phyloP scores from a whole-genome alignment of 257 asterid genomes.

The Anisodus tanguticus region DNA sequence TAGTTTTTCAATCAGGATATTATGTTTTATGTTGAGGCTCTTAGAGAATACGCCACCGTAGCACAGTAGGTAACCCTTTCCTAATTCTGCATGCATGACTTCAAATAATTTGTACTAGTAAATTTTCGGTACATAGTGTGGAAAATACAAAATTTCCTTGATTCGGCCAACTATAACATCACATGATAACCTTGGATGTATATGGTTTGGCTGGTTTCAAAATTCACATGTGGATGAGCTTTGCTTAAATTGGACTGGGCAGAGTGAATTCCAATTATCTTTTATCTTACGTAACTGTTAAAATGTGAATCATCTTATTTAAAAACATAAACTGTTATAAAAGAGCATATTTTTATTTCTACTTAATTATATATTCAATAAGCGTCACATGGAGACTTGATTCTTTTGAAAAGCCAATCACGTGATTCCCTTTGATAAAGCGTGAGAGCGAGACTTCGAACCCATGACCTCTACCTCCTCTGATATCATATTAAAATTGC shows the following conservation, averaged over 20 bases:
- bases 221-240: not conserved
- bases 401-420: no score
- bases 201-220: not conserved
- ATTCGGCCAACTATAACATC: slow-evolving; percentile 2
- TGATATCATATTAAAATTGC: not conserved
- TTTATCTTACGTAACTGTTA: no score
- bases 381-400: no score
- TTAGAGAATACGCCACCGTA: not conserved
- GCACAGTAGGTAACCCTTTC: not conserved
- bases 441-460: no score
- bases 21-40: not conserved
- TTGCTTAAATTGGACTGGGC: not conserved
- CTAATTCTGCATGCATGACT: not conserved
- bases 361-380: no score
- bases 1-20: not conserved
- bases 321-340: no score
- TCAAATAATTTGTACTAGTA: not conserved
- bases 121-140: not conserved
- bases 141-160: not conserved
- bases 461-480: no score
- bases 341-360: no score
- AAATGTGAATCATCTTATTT: no score
- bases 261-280: not conserved
- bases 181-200: not conserved
- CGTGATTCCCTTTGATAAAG: no score